Conservation (phyloP, 495 filamentous ascomycete species). For the Melanomma pulvis-pyrius region DNA sequence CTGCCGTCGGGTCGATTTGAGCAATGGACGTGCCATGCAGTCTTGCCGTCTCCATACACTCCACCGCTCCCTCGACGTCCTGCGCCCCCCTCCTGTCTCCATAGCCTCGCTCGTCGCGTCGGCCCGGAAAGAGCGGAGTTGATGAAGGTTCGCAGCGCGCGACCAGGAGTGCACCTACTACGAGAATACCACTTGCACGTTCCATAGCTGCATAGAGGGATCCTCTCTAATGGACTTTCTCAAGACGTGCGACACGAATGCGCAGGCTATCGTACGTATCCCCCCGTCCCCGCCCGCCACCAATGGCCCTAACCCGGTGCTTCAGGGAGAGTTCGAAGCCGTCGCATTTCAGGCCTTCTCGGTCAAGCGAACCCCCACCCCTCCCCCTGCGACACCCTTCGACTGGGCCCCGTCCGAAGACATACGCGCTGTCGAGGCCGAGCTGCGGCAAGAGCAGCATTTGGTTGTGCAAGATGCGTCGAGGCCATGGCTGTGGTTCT, state of each 20-base stretch:
- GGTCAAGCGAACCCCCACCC: constrained; percentile 17
- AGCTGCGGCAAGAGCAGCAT: constrained; percentile 24
- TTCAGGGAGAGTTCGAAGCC: constrained; percentile 38
- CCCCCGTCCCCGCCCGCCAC: neutral
- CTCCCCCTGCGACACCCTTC: neutral
- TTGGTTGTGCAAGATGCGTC: constrained; percentile 31
- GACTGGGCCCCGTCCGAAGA: constrained; percentile 18
- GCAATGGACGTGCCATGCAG: constrained; percentile 30
- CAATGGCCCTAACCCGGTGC: constrained; percentile 3
- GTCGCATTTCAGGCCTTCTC: constrained; percentile 40
- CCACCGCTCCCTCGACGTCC: neutral
- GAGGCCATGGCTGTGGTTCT: constrained; percentile 33
- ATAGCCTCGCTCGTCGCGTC: constrained; percentile 14
- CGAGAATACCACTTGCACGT: constrained; percentile 43
- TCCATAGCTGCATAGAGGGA: constrained; percentile 44
- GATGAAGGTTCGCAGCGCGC: constrained; percentile 39
- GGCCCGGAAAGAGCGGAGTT: constrained; percentile 28
- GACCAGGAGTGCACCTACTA: constrained; percentile 31
- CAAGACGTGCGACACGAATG: constrained; percentile 44
- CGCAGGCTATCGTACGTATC: constrained; percentile 37
- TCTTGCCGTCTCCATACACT: constrained; percentile 10
- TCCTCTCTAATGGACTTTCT: constrained; percentile 45
- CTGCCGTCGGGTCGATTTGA: constrained; percentile 23
- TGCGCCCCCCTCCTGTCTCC: neutral
- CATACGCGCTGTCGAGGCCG: constrained; percentile 26